A percentile compares a stretch with the other conserved stretches of the same genome.
Evolutionary conservation across 208 protist species (phyloP).

Genomic region (Balamuthia mandrillaris): DNA sequence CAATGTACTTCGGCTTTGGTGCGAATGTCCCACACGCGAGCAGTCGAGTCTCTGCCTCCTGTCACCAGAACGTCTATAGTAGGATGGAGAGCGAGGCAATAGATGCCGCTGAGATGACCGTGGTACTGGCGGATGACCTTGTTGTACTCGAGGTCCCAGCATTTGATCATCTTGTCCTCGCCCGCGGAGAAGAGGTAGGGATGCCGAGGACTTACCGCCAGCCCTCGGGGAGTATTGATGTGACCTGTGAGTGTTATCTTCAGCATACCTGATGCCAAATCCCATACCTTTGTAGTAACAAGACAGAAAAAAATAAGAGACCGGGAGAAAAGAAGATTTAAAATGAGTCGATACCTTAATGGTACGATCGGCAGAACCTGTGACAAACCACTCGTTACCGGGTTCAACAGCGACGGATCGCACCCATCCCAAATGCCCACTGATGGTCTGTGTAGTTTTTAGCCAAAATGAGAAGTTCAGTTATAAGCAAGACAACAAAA

Average conservation of each 20-base stretch:
- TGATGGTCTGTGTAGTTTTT: conserved; percentile 8
- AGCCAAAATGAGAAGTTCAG: not conserved
- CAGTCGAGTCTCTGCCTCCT: conserved; percentile 90
- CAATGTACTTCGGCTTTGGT: conserved; percentile 55
- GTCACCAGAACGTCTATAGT: conserved; percentile 96
- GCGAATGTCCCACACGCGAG: conserved; percentile 88
- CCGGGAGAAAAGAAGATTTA: not conserved
- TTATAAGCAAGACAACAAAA: not conserved
- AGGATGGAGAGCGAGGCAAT: conserved; percentile 89
- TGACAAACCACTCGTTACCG: conserved; percentile 98
- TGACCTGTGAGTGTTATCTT: conserved; percentile 98
- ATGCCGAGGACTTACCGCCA: conserved; percentile 83
- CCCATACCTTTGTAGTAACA: conserved; percentile 88
- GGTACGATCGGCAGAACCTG: conserved; percentile 93
- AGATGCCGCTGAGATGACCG: conserved; percentile 92
- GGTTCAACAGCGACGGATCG: conserved; percentile 91
- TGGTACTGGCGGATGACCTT: conserved; percentile 88
- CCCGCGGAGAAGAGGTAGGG: conserved; percentile 98
- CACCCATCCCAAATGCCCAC: conserved; percentile 91
- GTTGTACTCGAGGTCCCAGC: conserved; percentile 98
- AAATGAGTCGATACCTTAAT: conserved; percentile 84
- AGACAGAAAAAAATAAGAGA: not conserved
- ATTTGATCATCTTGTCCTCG: conserved; percentile 97
- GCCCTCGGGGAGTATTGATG: conserved; percentile 77
- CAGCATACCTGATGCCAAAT: conserved; percentile 90